A percentile compares a stretch with the other conserved stretches of the same genome.
phyloP scores from a whole-genome alignment of 768 basidiomycete genomes.

The Mycena rosella region DNA sequence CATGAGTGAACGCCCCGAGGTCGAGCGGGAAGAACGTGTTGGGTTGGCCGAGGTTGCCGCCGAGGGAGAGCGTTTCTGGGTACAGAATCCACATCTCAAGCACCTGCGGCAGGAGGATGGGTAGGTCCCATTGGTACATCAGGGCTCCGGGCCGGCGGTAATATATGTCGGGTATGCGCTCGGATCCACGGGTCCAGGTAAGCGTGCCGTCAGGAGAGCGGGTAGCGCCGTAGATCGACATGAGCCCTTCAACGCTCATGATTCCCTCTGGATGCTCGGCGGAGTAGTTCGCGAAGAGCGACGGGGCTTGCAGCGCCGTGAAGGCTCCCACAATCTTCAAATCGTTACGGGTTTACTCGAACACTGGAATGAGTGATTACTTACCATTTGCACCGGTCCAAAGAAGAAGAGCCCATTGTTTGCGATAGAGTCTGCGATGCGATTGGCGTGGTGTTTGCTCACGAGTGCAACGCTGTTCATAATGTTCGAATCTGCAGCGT shows the following conservation, averaged over 20 bases:
- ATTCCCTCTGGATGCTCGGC: conserved; percentile 21
- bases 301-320: conserved; percentile 21
- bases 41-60: conserved; percentile 18
- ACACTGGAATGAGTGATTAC: conserved; percentile 18
- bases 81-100: conserved; percentile 15
- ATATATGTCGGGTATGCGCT: conserved; percentile 20
- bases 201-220: conserved; percentile 19
- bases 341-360: conserved; percentile 17
- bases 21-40: conserved; percentile 25
- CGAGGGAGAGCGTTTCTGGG: conserved; percentile 20
- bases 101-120: conserved; percentile 23
- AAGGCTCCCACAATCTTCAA: conserved; percentile 23
- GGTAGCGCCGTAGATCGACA: conserved; percentile 18
- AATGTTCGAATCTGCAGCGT: conserved; percentile 19
- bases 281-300: conserved; percentile 22
- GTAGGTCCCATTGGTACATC: conserved; percentile 20
- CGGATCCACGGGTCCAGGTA: conserved; percentile 23
- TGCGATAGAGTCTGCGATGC: conserved; percentile 21
- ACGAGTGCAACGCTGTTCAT: conserved; percentile 20
- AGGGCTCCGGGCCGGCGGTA: conserved; percentile 22
- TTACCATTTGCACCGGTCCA: conserved; percentile 22
- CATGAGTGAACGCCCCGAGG: conserved; percentile 19
- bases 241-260: conserved; percentile 23
- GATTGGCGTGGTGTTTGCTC: conserved; percentile 22
- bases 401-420: conserved; percentile 22